Evolutionary conservation across 2,329 filamentous ascomycete species (phyloP).

Genomic region (Fusarium transvaalense): DNA sequence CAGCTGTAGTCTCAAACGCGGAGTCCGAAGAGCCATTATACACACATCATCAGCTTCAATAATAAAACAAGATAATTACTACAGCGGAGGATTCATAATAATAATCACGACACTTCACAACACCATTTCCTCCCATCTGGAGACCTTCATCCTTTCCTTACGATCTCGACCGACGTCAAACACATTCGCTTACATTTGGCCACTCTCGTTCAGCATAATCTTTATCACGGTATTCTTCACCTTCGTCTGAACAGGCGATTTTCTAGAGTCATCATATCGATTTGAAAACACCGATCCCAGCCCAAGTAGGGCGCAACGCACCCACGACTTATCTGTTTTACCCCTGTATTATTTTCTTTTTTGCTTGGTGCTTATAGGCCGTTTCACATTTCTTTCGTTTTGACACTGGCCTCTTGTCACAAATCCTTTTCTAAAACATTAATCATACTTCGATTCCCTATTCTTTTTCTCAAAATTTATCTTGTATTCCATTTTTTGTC

Average conservation of each 20-base stretch:
- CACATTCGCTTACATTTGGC: slow-evolving; percentile 24
- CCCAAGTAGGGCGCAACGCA: slow-evolving; percentile 41
- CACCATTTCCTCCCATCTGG: slow-evolving; percentile 12
- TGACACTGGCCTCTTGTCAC: slow-evolving; percentile 39
- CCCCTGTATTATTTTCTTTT: slow-evolving; percentile 42
- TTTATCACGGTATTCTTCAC: slow-evolving; percentile 18
- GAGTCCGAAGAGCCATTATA: slow-evolving; percentile 46
- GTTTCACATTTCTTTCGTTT: slow-evolving; percentile 37
- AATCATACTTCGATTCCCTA: slow-evolving; percentile 37
- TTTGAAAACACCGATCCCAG: slow-evolving; percentile 33
- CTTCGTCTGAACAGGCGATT: slow-evolving; percentile 20
- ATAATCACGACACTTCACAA: slow-evolving; percentile 22
- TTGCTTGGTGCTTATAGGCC: slow-evolving; percentile 42
- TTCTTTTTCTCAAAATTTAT: slow-evolving; percentile 28
- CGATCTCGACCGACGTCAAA: slow-evolving; percentile 22
- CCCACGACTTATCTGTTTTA: slow-evolving; percentile 41
- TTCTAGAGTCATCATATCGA: slow-evolving; percentile 36
- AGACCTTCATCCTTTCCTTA: slow-evolving; percentile 11
- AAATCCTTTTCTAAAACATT: slow-evolving; percentile 34
- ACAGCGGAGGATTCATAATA: slow-evolving; percentile 23
- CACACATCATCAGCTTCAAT: slow-evolving; percentile 67
- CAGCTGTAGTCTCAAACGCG: slow-evolving; percentile 54
- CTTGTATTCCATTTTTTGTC: slow-evolving; percentile 34
- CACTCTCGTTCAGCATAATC: slow-evolving; percentile 10
- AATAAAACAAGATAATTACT: slow-evolving; percentile 49